Evolutionary conservation across 116 monocot genomes (phyloP), one percentile per base, ranked within the genome.

Genomic region (Phalaenopsis hybrid): DNA sequence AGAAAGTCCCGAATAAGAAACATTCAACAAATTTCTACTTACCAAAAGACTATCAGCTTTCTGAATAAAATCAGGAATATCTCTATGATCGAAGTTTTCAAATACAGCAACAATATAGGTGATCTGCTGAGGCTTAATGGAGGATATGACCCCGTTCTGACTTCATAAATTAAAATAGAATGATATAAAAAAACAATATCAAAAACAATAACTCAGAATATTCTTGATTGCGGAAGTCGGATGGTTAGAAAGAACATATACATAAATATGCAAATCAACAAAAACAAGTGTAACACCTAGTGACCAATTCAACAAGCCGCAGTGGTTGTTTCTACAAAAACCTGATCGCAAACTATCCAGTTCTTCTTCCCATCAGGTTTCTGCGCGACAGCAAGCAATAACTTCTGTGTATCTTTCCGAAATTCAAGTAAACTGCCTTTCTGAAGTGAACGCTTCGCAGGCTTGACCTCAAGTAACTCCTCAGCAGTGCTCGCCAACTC

Each of bases 311-410:
- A 90, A 87, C 67, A 88, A 84, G 79, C 76, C 51, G 61, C 72
- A 83, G 70, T 83, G 78, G 77, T 80, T 81, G 57, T 90, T 91
- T 91, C 77, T 69, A 86, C 34, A 79, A 81, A 83, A 87, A 99
- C 99, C 99, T 99, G 99, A 92, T 99, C 99, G 82, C 80, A 89
- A 70, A 99, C 95, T 78, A 91, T 91, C 99, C 99, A 99, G 68
- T 95, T 95, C 89, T 92, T 95, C 92, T 95, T 99, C 76, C 95
- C 95, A 79, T 99, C 99, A 76, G 94, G 99, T 77, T 92, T 99
- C 81, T 91, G 90, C 8, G 87, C 88, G 81, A 99, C 95, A 45
- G 92, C 99, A 43, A 99, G 86, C 81, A 94, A 88, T 69, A 82
- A 25, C 78, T 94, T 89, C 84, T 99, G 91, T 44, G 99, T 83